Percentiles rank a stretch among this genome's conserved stretches.
Evolutionary conservation across 805 yeast genomes (phyloP).

Genomic region (Wickerhamomyces sydowiorum): DNA sequence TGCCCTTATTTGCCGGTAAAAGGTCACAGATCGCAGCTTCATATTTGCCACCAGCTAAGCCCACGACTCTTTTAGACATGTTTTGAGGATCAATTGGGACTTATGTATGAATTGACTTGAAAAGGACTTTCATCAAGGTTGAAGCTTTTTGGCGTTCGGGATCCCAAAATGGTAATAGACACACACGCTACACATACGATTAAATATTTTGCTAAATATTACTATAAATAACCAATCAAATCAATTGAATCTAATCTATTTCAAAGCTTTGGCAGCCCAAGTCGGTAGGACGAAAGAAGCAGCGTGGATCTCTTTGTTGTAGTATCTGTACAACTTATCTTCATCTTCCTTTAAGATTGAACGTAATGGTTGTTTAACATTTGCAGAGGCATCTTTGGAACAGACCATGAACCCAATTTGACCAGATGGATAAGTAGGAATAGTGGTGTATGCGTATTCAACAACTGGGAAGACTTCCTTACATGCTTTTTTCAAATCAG

Average conservation of each 20-base stretch:
- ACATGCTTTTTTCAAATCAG: slow-evolving; percentile 78
- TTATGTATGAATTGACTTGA: no score
- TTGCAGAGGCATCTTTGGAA: slow-evolving; percentile 61
- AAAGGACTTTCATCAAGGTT: no score
- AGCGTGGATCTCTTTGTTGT: slow-evolving; percentile 75
- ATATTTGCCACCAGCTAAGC: slow-evolving; percentile 3
- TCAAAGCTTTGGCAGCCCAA: slow-evolving; percentile 64
- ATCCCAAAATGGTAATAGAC: no score
- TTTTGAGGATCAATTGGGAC: neutral
- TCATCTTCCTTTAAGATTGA: slow-evolving; percentile 57
- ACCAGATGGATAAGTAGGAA: slow-evolving; percentile 97
- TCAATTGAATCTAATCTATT: slow-evolving; percentile 9
- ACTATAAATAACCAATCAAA: no score
- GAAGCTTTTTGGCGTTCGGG: no score
- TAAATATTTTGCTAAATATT: no score
- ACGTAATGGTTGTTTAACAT: slow-evolving; percentile 68
- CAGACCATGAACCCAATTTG: slow-evolving; percentile 98
- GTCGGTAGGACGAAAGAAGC: slow-evolving; percentile 91
- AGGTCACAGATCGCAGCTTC: slow-evolving; percentile 27
- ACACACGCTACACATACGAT: no score
- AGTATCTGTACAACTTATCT: slow-evolving; percentile 65
- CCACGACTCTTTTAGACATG: slow-evolving; percentile 2
- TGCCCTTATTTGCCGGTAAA: slow-evolving; percentile 47
- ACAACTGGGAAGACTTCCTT: slow-evolving; percentile 83
- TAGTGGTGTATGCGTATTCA: slow-evolving; percentile 85